Percentiles rank a stretch among this genome's conserved stretches.
These are phyloP conservation scores for Vickermania ingenoplastis DNA, from an alignment of 208 protist species.

Conservation along the genomic window DNA sequence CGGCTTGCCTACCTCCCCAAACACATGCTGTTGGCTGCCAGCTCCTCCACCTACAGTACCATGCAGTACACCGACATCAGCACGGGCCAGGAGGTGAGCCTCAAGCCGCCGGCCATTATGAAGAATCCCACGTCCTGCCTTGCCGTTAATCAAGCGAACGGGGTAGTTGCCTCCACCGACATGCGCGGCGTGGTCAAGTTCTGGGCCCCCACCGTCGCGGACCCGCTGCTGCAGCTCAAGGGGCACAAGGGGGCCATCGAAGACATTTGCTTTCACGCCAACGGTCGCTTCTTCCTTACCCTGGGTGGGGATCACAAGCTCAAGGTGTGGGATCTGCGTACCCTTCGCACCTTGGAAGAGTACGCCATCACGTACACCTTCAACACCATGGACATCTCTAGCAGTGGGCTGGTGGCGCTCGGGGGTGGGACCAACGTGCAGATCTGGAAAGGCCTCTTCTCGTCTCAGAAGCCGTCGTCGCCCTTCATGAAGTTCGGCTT, in stretches of 20 bases:
- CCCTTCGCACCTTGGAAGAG: constrained; percentile 83
- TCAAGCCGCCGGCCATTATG: constrained; percentile 71
- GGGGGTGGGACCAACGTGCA: constrained; percentile 69
- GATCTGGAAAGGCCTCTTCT: constrained; percentile 84
- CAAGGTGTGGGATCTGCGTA: constrained; percentile 97
- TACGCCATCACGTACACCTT: constrained; percentile 79
- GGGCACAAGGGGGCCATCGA: constrained; percentile 88
- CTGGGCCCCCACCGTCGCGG: constrained; percentile 93
- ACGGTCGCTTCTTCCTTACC: constrained; percentile 93
- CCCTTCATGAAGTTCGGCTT: constrained; percentile 83
- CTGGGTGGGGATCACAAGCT: constrained; percentile 92
- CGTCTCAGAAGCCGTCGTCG: constrained; percentile 47
- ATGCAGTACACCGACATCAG: constrained; percentile 95
- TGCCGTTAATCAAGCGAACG: constrained; percentile 91
- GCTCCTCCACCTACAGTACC: constrained; percentile 70
- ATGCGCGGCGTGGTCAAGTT: constrained; percentile 91
- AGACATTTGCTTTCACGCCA: constrained; percentile 75
- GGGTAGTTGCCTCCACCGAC: constrained; percentile 89
- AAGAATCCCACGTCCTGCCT: constrained; percentile 79
- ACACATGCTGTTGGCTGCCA: constrained; percentile 94
- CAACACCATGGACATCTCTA: constrained; percentile 75
- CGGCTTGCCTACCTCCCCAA: constrained; percentile 94
- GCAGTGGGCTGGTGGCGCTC: constrained; percentile 79
- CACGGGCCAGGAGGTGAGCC: constrained; percentile 84
- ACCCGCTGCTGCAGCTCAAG: constrained; percentile 94